Evolutionary conservation across 129 eudicot genomes (phyloP).

Genomic region (Artemisia argyi): DNA sequence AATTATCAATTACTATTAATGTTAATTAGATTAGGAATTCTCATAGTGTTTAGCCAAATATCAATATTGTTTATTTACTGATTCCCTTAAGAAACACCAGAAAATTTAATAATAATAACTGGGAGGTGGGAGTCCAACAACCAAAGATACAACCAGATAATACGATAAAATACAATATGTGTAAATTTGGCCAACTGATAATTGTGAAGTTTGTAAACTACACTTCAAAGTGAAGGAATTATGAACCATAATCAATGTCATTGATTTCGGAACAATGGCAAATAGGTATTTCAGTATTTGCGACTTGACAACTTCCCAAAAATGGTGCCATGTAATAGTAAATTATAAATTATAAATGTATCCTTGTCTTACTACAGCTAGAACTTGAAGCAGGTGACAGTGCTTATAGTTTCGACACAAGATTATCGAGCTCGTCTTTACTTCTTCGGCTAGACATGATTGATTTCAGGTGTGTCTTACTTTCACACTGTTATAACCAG

Average conservation of each 20-base stretch:
- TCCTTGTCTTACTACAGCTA: conserved; percentile 44
- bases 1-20: too few relatives aligned
- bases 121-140: conserved; percentile 23
- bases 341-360: conserved; percentile 14
- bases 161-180: conserved; percentile 16
- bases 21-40: too few relatives aligned
- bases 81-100: not conserved
- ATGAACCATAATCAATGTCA: not conserved
- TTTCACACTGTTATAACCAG: conserved; percentile 14
- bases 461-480: conserved; percentile 5
- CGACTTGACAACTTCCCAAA: not conserved
- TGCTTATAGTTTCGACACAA: conserved; percentile 49
- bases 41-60: too few relatives aligned
- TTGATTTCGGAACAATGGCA: not conserved
- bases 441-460: conserved; percentile 52
- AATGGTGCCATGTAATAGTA: too few relatives aligned
- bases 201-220: not conserved
- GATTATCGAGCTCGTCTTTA: conserved; percentile 50
- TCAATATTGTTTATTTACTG: not conserved
- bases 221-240: not conserved
- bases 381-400: conserved; percentile 48
- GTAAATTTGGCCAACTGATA: conserved; percentile 6
- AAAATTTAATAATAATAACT: not conserved
- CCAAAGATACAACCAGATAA: conserved; percentile 17
- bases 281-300: not conserved